Conservation (phyloP, 2,329 filamentous ascomycete species). For the Raffaelea ambrosiae region DNA sequence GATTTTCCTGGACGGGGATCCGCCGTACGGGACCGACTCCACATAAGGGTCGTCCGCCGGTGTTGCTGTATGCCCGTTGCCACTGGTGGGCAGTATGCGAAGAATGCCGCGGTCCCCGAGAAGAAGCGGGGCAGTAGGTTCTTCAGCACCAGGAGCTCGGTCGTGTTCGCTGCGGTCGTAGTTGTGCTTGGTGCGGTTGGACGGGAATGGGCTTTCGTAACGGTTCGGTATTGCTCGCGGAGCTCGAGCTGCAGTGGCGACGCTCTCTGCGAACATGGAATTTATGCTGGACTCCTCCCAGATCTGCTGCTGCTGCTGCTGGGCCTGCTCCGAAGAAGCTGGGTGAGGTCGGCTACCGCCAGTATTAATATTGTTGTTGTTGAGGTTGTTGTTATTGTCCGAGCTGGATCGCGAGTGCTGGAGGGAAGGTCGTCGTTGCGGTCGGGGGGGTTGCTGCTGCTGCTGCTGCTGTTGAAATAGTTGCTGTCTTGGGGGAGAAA, state of each 20-base stretch:
- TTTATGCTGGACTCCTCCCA: conserved; percentile 28
- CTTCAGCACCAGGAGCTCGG: neutral
- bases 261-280: conserved; percentile 18
- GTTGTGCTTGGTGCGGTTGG: conserved; percentile 7
- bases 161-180: conserved; percentile 14
- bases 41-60: conserved; percentile 18
- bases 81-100: conserved; percentile 20
- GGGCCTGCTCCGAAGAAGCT: conserved; percentile 9
- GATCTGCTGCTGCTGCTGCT: conserved; percentile 18
- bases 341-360: conserved; percentile 10
- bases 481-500: conserved; percentile 4
- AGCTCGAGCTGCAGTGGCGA: conserved; percentile 4
- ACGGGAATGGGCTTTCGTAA: conserved; percentile 12
- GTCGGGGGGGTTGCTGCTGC: neutral
- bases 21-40: conserved; percentile 17
- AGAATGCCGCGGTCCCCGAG: conserved; percentile 29
- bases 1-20: conserved; percentile 17
- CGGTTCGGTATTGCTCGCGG: conserved; percentile 2
- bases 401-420: conserved; percentile 14
- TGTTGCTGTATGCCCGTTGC: conserved; percentile 12
- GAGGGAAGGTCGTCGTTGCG: conserved; percentile 1
- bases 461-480: too few relatives aligned
- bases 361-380: too few relatives aligned
- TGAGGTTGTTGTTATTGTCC: conserved; percentile 14
- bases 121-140: conserved; percentile 17